Conservation (phyloP, 129 eudicot genomes). For the Pseudognaphalium luteoalbum region DNA sequence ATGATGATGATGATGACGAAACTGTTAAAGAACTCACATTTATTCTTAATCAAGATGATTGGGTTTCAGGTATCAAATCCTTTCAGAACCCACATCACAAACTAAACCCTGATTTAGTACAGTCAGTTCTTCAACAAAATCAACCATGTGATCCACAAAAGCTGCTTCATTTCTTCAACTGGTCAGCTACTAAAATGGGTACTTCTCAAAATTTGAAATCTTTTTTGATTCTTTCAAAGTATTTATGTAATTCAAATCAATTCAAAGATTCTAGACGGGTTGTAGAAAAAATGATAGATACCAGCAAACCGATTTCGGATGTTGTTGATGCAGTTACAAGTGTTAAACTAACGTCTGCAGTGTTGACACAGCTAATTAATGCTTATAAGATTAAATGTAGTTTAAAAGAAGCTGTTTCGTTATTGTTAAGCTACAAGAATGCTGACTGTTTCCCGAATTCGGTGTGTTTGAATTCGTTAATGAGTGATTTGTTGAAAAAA, state of each 20-base stretch:
- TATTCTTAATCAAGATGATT: conserved; percentile 41
- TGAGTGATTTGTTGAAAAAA: conserved; percentile 34
- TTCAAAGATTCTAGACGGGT: too few species aligned
- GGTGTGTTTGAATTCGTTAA: conserved; percentile 33
- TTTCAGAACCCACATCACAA: conserved; percentile 7
- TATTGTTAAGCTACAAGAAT: conserved; percentile 19
- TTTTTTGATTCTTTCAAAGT: conserved; percentile 26
- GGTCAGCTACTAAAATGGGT: conserved; percentile 55
- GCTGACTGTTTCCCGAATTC: conserved; percentile 15
- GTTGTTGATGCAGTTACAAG: conserved; percentile 23
- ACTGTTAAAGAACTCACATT: conserved; percentile 44
- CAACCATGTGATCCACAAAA: conserved; percentile 40
- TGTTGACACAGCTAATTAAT: conserved; percentile 36
- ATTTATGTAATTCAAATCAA: too few species aligned
- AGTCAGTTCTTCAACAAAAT: conserved; percentile 53
- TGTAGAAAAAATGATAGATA: conserved; percentile 27
- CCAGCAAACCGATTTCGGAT: conserved; percentile 1
- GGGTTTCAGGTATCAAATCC: not conserved
- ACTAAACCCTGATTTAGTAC: conserved; percentile 54
- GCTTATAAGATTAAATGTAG: conserved; percentile 25
- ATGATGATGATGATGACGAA: conserved; percentile 27
- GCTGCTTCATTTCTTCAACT: conserved; percentile 57
- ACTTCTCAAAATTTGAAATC: conserved; percentile 42
- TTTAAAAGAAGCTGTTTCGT: conserved; percentile 29
- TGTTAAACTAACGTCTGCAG: conserved; percentile 11